phyloP scores from a whole-genome alignment of 257 asterid species.

The Solanum bulbocastanum region DNA sequence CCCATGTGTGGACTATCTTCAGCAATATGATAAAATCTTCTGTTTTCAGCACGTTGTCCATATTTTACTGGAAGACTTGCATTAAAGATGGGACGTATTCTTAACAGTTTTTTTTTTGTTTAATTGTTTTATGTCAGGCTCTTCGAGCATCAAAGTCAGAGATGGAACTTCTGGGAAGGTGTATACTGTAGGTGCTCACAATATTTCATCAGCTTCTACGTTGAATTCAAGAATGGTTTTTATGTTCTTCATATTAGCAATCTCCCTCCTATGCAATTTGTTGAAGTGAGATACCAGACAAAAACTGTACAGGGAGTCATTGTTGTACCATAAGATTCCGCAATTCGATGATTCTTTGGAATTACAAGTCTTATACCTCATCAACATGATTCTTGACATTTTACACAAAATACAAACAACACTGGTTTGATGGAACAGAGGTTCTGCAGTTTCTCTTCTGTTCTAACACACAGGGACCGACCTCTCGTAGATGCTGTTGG shows the following conservation, averaged over 20 bases:
- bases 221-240: slow-evolving; percentile 17
- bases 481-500: not conserved
- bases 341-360: slow-evolving; percentile 14
- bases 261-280: slow-evolving; percentile 16
- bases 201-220: slow-evolving; percentile 40
- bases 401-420: not conserved
- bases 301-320: not conserved
- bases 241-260: slow-evolving; percentile 26
- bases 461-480: not conserved
- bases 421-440: not conserved
- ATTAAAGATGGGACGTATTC: not conserved
- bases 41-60: not conserved
- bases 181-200: slow-evolving; percentile 43
- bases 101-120: not conserved
- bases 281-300: slow-evolving; percentile 15
- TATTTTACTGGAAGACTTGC: not conserved
- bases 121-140: slow-evolving; percentile 36
- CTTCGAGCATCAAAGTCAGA: slow-evolving; percentile 60
- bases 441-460: not conserved
- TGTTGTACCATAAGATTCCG: not conserved
- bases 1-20: not conserved
- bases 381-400: slow-evolving; percentile 7
- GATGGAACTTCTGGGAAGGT: slow-evolving; percentile 50
- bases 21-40: not conserved
- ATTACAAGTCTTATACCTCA: not conserved